Evolutionary conservation across 768 basidiomycete genomes (phyloP).

Genomic region (Lentinula sp.): DNA sequence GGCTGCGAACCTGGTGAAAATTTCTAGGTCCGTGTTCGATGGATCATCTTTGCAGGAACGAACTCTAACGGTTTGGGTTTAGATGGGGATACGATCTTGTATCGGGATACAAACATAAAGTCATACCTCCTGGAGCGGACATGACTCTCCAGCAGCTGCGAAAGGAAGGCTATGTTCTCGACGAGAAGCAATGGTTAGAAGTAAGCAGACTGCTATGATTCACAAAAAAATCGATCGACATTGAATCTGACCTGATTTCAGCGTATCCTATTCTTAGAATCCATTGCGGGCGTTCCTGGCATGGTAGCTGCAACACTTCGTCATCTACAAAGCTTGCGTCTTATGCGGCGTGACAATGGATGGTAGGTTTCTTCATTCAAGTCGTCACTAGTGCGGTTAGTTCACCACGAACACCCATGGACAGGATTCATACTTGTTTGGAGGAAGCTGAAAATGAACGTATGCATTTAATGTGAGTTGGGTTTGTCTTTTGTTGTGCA

Average conservation of each 20-base stretch:
- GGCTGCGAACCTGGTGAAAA: constrained; percentile 55
- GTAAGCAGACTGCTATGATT: constrained; percentile 28
- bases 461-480: constrained; percentile 82
- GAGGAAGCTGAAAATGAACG: constrained; percentile 97
- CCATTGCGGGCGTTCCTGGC: constrained; percentile 91
- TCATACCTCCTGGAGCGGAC: constrained; percentile 51
- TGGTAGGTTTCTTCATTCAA: constrained; percentile 26
- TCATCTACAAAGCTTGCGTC: constrained; percentile 81
- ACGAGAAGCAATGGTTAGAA: constrained; percentile 70
- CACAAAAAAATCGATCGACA: neutral
- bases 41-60: neutral
- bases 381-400: constrained; percentile 21
- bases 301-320: constrained; percentile 90
- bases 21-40: constrained; percentile 33
- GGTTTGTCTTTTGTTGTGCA: neutral
- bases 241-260: constrained; percentile 11
- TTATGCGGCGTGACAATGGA: constrained; percentile 63
- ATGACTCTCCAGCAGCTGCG: constrained; percentile 72
- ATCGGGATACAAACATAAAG: constrained; percentile 78
- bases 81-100: constrained; percentile 77
- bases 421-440: constrained; percentile 89
- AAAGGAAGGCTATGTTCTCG: constrained; percentile 66
- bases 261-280: constrained; percentile 68
- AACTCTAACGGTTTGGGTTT: neutral
- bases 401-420: constrained; percentile 34